Evolutionary conservation across 2,329 filamentous ascomycete genomes (phyloP), one percentile per base, ranked within the genome.

Genomic region (Gaeumannomyces tritici): DNA sequence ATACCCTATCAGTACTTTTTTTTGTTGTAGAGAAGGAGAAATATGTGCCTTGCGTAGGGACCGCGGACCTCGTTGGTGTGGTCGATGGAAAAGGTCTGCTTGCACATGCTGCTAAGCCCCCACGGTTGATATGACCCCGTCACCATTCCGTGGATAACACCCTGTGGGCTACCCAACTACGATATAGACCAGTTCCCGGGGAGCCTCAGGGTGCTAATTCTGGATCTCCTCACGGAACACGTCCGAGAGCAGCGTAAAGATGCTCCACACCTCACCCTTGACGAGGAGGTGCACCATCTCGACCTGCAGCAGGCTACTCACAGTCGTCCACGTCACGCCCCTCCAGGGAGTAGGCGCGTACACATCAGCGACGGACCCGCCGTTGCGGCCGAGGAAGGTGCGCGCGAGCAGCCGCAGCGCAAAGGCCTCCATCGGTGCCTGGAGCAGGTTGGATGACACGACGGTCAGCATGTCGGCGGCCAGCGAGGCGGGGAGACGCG

Each of bases 391-490:
- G 12, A 75, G 74, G 64, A 77, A 80, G 27, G 74, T 69, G 51
- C 76, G 73, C 2, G 80, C 81, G 27, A 83, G 66, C 3, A 76
- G 67, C 3, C 82, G 66, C 26, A 82, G 70, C 2, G 76, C 74
- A 12, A 76, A 69, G 0, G 79, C 77, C 60, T 85, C 82, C 35
- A 78, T 70, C 1, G 82, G 81, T 18, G 75, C 73, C 35, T 79
- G 72, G 2, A 80, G 31, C 8, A 83, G 59, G 35, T 79, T 75
- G 0, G 76, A 70, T 1, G 74, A 66, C 1, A 79, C 72, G 28
- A 78, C 74, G 0, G 79, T 75, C 26, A 84, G 70, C 3, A 83
- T 75, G 55, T 79, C 76, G 0, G 79, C 73, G 0, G 80, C 82
- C 6, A 83, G 68, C 15, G 71, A 65, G 0, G 79, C 75, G 8